A percentile compares a stretch with the other conserved stretches of the same genome.
These are phyloP conservation scores for Vitis riparia DNA, from an alignment of 164 flowering plant genomes.

Conservation along the genomic window DNA sequence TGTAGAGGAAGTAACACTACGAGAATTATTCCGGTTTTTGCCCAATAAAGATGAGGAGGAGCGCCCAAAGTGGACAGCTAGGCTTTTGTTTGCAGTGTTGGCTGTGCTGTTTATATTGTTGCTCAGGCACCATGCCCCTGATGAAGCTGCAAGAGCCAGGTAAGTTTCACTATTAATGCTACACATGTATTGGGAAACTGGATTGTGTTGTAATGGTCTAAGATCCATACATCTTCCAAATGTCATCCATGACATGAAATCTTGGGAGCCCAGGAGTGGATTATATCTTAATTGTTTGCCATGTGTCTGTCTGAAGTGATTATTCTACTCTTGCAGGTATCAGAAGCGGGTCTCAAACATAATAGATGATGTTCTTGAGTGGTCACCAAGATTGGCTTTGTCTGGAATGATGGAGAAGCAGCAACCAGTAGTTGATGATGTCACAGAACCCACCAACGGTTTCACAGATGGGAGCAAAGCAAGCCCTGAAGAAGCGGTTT, in stretches of 20 bases:
- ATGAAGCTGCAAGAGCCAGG: slow-evolving; percentile 99
- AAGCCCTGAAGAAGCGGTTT: slow-evolving; percentile 20
- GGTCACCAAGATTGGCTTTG: slow-evolving; percentile 86
- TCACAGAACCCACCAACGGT: slow-evolving; percentile 39
- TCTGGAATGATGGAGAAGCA: slow-evolving; percentile 95
- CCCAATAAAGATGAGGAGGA: slow-evolving; percentile 96
- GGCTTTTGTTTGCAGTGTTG: slow-evolving; percentile 71
- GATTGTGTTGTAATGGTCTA: no score
- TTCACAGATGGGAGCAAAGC: slow-evolving; percentile 32
- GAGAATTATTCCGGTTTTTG: slow-evolving; percentile 92
- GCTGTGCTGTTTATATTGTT: slow-evolving; percentile 65
- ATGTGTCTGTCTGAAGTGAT: background rate
- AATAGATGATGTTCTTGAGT: slow-evolving; percentile 94
- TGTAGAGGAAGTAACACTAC: slow-evolving; percentile 94
- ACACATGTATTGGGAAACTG: background rate
- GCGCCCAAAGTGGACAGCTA: slow-evolving; percentile 88
- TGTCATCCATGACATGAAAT: no score
- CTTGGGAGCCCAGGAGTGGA: no score
- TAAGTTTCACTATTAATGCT: slow-evolving; percentile 22
- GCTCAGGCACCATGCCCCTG: slow-evolving; percentile 94
- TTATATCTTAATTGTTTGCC: no score
- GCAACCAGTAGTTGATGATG: slow-evolving; percentile 48
- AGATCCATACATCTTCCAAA: no score
- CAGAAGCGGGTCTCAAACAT: slow-evolving; percentile 93
- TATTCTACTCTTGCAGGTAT: slow-evolving; percentile 56